A percentile compares a stretch with the other conserved stretches of the same genome.
These are phyloP conservation scores for Aspergillus terreus DNA, from an alignment of 2,329 filamentous ascomycete species.

Conservation along the genomic window DNA sequence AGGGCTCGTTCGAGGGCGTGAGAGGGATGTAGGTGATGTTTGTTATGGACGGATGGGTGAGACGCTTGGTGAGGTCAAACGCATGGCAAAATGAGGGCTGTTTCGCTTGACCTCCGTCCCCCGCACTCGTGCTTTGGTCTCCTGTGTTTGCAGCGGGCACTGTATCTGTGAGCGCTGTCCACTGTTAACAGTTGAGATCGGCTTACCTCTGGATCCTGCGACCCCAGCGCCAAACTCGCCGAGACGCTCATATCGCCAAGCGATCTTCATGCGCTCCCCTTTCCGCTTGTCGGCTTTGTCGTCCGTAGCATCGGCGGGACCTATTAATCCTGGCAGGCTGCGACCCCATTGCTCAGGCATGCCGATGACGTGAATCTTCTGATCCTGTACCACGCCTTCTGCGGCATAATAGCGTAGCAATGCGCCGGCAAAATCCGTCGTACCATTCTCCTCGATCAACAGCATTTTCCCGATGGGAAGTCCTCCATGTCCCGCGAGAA, in stretches of 20 bases:
- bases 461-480: slow-evolving; percentile 76
- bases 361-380: slow-evolving; percentile 81
- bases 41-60: slow-evolving; percentile 54
- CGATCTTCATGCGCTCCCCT: slow-evolving; percentile 93
- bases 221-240: slow-evolving; percentile 62
- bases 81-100: slow-evolving; percentile 62
- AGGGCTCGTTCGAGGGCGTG: slow-evolving; percentile 41
- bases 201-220: slow-evolving; percentile 59
- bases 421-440: slow-evolving; percentile 87
- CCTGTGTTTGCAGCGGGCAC: slow-evolving; percentile 21
- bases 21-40: slow-evolving; percentile 53
- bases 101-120: slow-evolving; percentile 17
- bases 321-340: slow-evolving; percentile 72
- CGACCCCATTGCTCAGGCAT: slow-evolving; percentile 74
- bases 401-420: slow-evolving; percentile 86
- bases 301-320: slow-evolving; percentile 45
- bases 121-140: slow-evolving; percentile 44
- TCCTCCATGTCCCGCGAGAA: slow-evolving; percentile 83
- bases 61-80: slow-evolving; percentile 67
- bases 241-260: slow-evolving; percentile 90
- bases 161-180: slow-evolving; percentile 20
- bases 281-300: slow-evolving; percentile 39
- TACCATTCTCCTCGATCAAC: slow-evolving; percentile 81
- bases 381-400: slow-evolving; percentile 87
- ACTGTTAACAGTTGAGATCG: neutral